Conservation (phyloP, 2,329 filamentous ascomycete species). For the Diaporthe sp. region DNA sequence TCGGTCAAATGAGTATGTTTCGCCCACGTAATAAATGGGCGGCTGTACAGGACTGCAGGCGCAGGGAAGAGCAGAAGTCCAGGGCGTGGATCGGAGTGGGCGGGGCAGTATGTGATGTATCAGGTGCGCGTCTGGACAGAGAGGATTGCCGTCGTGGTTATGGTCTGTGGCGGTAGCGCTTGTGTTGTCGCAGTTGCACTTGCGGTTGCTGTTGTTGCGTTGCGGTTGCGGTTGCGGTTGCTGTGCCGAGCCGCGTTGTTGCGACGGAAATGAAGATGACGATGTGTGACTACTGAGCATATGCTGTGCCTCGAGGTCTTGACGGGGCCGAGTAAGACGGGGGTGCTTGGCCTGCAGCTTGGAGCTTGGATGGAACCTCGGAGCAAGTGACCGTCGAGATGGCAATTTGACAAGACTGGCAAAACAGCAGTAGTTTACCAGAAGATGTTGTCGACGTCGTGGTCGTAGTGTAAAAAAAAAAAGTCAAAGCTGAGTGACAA, state of each 20-base stretch:
- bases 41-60: conserved; percentile 14
- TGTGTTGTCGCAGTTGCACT: neutral
- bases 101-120: conserved; percentile 25
- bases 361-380: conserved; percentile 5
- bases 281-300: neutral
- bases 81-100: conserved; percentile 25
- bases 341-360: conserved; percentile 9
- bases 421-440: neutral
- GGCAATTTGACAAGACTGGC: neutral
- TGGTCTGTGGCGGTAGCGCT: neutral
- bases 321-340: neutral
- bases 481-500: conserved; percentile 9
- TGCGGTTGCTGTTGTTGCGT: neutral
- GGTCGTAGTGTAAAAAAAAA: neutral
- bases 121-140: conserved; percentile 18
- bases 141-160: neutral
- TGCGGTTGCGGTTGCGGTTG: neutral
- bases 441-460: neutral
- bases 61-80: conserved; percentile 23
- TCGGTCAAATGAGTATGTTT: conserved; percentile 27
- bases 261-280: conserved; percentile 6
- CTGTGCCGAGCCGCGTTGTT: conserved; percentile 12
- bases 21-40: conserved; percentile 32
- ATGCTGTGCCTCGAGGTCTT: conserved; percentile 14
- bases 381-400: neutral